Evolutionary conservation across 768 basidiomycete genomes (phyloP).

Genomic region (Crucibulum laeve): DNA sequence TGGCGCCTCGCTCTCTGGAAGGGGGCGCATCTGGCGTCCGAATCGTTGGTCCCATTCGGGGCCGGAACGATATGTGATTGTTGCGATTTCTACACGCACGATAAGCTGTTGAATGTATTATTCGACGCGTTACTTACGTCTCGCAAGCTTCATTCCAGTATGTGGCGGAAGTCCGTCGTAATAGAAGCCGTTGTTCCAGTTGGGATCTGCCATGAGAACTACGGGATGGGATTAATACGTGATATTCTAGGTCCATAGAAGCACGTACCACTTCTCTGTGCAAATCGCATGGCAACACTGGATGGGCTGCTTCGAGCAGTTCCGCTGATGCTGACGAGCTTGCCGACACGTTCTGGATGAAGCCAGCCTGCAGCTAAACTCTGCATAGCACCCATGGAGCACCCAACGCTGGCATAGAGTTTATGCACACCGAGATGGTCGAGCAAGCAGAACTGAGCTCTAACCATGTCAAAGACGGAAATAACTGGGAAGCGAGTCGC

Average conservation of each 20-base stretch:
- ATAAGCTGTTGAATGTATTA: too few relatives aligned
- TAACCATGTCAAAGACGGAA: slow-evolving; percentile 96
- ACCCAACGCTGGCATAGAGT: slow-evolving; percentile 91
- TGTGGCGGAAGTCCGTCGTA: slow-evolving; percentile 95
- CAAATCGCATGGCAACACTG: slow-evolving; percentile 93
- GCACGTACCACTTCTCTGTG: slow-evolving; percentile 87
- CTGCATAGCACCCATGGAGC: slow-evolving; percentile 98
- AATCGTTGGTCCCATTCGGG: slow-evolving; percentile 99
- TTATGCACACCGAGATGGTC: slow-evolving; percentile 80
- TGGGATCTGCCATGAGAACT: slow-evolving; percentile 99
- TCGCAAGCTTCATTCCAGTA: slow-evolving; percentile 96
- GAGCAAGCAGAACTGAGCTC: slow-evolving; percentile 83
- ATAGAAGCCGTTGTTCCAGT: slow-evolving; percentile 99
- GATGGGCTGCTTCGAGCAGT: slow-evolving; percentile 90
- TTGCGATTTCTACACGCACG: slow-evolving; percentile 92
- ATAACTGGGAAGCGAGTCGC: slow-evolving; percentile 90
- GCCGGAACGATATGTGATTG: slow-evolving; percentile 97
- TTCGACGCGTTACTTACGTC: slow-evolving; percentile 58
- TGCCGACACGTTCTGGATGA: slow-evolving; percentile 82
- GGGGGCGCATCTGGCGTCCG: slow-evolving; percentile 63
- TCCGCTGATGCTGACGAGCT: slow-evolving; percentile 91
- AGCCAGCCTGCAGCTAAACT: slow-evolving; percentile 95
- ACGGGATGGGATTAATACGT: neutral
- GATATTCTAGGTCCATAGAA: slow-evolving; percentile 1
- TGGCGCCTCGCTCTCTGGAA: slow-evolving; percentile 29